Evolutionary conservation across 148 eudicot genomes (phyloP).

Genomic region (Chenopodium quinoa): DNA sequence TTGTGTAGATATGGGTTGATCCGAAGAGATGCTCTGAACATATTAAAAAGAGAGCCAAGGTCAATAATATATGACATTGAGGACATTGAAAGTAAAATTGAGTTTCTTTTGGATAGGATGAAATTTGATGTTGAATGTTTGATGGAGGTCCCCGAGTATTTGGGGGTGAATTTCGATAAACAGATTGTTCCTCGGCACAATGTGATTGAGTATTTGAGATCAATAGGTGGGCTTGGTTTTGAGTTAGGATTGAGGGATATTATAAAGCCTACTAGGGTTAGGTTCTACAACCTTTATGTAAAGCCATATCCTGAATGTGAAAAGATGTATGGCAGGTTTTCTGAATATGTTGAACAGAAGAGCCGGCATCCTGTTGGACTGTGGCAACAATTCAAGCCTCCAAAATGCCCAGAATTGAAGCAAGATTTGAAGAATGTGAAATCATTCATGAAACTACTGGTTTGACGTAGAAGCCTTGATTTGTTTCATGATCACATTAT

Average conservation of each 20-base stretch:
- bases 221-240: slow-evolving; percentile 73
- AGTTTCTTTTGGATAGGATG: slow-evolving; percentile 60
- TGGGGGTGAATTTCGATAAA: slow-evolving; percentile 82
- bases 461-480: not conserved
- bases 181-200: slow-evolving; percentile 80
- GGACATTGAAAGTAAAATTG: slow-evolving; percentile 71
- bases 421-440: slow-evolving; percentile 55
- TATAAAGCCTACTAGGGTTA: slow-evolving; percentile 66
- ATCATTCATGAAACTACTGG: slow-evolving; percentile 44
- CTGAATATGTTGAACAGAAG: slow-evolving; percentile 33
- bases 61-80: slow-evolving; percentile 49
- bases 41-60: slow-evolving; percentile 81
- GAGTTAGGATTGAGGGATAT: slow-evolving; percentile 66
- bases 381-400: slow-evolving; percentile 75
- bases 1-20: slow-evolving; percentile 65
- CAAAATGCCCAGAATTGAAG: slow-evolving; percentile 33
- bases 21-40: slow-evolving; percentile 67
- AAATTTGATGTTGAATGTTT: slow-evolving; percentile 52
- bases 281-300: slow-evolving; percentile 77
- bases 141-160: slow-evolving; percentile 77
- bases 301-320: slow-evolving; percentile 97
- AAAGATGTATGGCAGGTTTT: slow-evolving; percentile 65
- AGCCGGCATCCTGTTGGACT: slow-evolving; percentile 68
- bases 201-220: slow-evolving; percentile 76
- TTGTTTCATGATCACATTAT: not conserved